A percentile compares a stretch with the other conserved stretches of the same genome.
These are phyloP conservation scores for Ganoderma resinaceum DNA, from an alignment of 1,284 basidiomycete genomes.

Conservation along the genomic window DNA sequence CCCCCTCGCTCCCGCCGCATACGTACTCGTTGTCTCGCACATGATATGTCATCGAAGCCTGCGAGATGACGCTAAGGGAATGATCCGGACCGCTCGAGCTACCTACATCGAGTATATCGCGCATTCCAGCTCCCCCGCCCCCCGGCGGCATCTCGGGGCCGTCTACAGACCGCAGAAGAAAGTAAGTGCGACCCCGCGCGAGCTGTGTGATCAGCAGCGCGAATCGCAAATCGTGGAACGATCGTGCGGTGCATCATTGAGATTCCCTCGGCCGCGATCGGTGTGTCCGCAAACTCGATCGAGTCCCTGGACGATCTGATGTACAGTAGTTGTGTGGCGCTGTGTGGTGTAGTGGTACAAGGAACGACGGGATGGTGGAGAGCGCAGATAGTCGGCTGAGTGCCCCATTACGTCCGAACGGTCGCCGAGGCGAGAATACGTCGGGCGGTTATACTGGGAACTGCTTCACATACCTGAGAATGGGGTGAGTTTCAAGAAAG, in stretches of 20 bases:
- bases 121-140: conserved; percentile 24
- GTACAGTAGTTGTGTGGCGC: conserved; percentile 21
- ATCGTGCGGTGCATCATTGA: conserved; percentile 26
- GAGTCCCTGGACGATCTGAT: conserved; percentile 30
- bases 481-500: background rate
- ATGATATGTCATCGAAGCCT: background rate
- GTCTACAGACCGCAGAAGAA: conserved; percentile 11
- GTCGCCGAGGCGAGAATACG: background rate
- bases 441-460: background rate
- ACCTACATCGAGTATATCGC: conserved; percentile 28
- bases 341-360: conserved; percentile 28
- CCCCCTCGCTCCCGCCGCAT: background rate
- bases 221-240: conserved; percentile 25
- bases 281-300: conserved; percentile 28
- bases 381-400: background rate
- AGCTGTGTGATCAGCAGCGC: conserved; percentile 20
- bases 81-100: conserved; percentile 22
- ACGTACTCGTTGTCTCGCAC: background rate
- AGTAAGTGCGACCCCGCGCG: conserved; percentile 16
- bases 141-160: conserved; percentile 6
- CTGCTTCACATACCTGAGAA: conserved; percentile 30
- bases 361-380: conserved; percentile 12
- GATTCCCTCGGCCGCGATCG: conserved; percentile 30
- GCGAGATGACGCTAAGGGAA: conserved; percentile 24
- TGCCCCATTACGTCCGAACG: background rate